These are phyloP conservation scores for Colletotrichum sp. DNA, from an alignment of 2,329 filamentous ascomycete genomes.

Conservation along the genomic window DNA sequence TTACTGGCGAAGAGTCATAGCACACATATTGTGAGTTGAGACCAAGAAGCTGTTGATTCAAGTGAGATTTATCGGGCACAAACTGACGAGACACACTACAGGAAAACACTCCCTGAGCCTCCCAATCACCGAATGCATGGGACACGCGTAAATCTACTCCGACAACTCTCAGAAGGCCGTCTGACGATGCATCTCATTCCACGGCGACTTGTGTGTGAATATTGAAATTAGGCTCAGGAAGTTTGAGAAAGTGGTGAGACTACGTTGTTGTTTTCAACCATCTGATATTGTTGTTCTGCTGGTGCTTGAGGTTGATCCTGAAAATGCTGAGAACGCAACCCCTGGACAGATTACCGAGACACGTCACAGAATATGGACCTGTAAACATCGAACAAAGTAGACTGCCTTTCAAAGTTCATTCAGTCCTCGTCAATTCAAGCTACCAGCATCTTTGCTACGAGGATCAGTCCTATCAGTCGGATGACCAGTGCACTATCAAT, in stretches of 20 bases:
- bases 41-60: background rate
- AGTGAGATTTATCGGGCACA: background rate
- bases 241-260: rapidly evolving
- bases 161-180: no score
- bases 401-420: rapidly evolving
- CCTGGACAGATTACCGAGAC: rapidly evolving
- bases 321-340: background rate
- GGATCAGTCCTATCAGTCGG: background rate
- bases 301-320: rapidly evolving
- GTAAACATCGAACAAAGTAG: background rate
- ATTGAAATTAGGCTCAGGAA: background rate
- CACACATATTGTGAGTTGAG: background rate
- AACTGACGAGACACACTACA: background rate
- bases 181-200: no score
- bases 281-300: background rate
- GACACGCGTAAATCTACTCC: no score
- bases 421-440: background rate
- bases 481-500: background rate
- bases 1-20: background rate
- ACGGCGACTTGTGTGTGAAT: background rate
- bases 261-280: background rate
- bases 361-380: background rate
- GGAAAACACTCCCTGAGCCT: background rate
- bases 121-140: no score
- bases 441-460: background rate